Percentiles rank a stretch among this genome's conserved stretches.
phyloP scores from a whole-genome alignment of 345 rosid species.

The Rhodamnia argentea region DNA sequence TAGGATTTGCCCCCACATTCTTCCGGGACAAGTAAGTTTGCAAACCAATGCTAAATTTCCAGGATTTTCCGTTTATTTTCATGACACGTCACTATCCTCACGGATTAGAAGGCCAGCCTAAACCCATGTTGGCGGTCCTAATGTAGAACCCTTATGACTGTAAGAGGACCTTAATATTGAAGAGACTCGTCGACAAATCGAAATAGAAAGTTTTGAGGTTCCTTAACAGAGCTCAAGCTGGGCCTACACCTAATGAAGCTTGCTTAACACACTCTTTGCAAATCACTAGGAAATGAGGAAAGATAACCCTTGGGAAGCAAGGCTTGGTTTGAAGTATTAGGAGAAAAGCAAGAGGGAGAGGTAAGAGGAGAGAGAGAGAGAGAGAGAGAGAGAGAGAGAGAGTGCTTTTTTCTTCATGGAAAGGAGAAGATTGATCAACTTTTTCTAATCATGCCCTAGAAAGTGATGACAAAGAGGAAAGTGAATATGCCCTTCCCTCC shows the following conservation, averaged over 20 bases:
- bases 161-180: background rate
- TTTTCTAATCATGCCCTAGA: slow-evolving; percentile 78
- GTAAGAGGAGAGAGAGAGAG: background rate
- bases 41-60: background rate
- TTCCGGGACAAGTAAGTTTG: background rate
- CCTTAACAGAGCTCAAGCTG: background rate
- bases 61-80: background rate
- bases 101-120: background rate
- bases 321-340: background rate
- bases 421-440: slow-evolving; percentile 43
- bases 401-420: slow-evolving; percentile 8
- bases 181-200: background rate
- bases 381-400: slow-evolving; percentile 1
- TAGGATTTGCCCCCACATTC: background rate
- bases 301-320: slow-evolving; percentile 22
- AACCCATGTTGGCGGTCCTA: background rate
- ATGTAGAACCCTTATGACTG: background rate
- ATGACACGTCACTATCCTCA: background rate
- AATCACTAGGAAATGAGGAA: background rate
- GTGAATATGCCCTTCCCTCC: slow-evolving; percentile 22
- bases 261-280: background rate
- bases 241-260: background rate
- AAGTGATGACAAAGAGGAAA: slow-evolving; percentile 82
- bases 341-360: background rate
- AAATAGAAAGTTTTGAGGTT: background rate